Evolutionary conservation across 2,329 filamentous ascomycete species (phyloP).

Genomic region (Epichloe bromicola): DNA sequence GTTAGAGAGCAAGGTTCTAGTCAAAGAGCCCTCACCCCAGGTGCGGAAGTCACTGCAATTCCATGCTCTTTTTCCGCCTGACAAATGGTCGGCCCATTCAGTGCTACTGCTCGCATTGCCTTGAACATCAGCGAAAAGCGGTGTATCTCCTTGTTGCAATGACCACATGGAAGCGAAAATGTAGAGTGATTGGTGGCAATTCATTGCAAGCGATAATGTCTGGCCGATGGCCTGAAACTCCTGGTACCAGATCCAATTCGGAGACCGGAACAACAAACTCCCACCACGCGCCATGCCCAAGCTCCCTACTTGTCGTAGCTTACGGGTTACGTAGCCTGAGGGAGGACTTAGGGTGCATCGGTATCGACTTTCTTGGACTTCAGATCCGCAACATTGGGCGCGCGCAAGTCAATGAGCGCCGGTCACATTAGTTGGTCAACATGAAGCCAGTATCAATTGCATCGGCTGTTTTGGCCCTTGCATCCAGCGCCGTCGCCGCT

Average conservation of each 20-base stretch:
- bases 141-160: no score
- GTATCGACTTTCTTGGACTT: constrained; percentile 7
- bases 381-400: constrained; percentile 10
- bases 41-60: background rate
- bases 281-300: constrained; percentile 5
- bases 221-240: background rate
- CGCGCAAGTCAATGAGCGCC: constrained; percentile 22
- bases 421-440: constrained; percentile 14
- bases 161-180: background rate
- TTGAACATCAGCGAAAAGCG: background rate
- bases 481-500: constrained; percentile 32
- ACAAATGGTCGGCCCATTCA: background rate
- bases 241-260: background rate
- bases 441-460: constrained; percentile 35
- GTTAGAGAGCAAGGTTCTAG: no score
- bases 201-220: background rate
- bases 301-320: background rate
- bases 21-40: background rate
- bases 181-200: background rate
- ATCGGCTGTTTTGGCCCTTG: constrained; percentile 45
- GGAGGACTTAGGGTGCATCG: constrained; percentile 1
- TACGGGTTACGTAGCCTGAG: constrained; percentile 6
- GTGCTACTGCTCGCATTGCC: background rate
- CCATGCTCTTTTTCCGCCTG: background rate
- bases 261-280: constrained; percentile 7